phyloP scores from a whole-genome alignment of 2,329 filamentous ascomycete genomes.

The Fusarium sp. region DNA sequence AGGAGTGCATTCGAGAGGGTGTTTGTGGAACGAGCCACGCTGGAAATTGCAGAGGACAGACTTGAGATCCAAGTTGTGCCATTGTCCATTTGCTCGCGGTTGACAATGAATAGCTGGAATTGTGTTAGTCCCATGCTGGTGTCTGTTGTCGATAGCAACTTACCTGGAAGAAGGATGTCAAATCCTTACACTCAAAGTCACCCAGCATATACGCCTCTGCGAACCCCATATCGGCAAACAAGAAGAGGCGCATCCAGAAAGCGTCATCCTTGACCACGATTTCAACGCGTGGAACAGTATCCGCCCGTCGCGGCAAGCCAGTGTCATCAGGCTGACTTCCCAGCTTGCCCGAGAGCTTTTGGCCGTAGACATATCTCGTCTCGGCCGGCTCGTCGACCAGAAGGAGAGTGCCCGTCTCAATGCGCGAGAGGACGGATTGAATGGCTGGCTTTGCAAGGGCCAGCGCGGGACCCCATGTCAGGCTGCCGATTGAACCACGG shows the following conservation, averaged over 20 bases:
- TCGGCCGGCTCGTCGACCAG: conserved; percentile 60
- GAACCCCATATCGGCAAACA: conserved; percentile 82
- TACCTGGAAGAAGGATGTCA: conserved; percentile 77
- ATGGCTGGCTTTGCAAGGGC: conserved; percentile 60
- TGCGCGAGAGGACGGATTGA: conserved; percentile 58
- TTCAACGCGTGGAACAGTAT: conserved; percentile 59
- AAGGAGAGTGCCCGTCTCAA: conserved; percentile 61
- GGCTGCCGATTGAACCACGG: conserved; percentile 56
- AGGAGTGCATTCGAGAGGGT: conserved; percentile 69
- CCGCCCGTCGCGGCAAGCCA: conserved; percentile 50
- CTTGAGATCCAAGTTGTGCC: conserved; percentile 72
- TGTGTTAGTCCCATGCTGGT: neutral
- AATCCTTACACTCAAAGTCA: conserved; percentile 74
- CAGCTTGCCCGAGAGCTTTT: conserved; percentile 56
- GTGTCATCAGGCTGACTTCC: conserved; percentile 50
- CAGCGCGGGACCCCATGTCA: conserved; percentile 61
- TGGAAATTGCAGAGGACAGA: conserved; percentile 67
- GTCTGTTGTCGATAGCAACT: conserved; percentile 13
- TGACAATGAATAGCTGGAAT: conserved; percentile 74
- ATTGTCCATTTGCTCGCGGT: conserved; percentile 73
- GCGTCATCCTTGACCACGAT: conserved; percentile 72
- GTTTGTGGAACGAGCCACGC: conserved; percentile 68
- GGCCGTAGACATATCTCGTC: conserved; percentile 57
- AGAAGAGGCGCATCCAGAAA: conserved; percentile 76
- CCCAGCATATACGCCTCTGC: conserved; percentile 80